Evolutionary conservation across 2,329 filamentous ascomycete genomes (phyloP), one percentile per base, ranked within the genome.

Genomic region (Hymenoscyphus infarciens): DNA sequence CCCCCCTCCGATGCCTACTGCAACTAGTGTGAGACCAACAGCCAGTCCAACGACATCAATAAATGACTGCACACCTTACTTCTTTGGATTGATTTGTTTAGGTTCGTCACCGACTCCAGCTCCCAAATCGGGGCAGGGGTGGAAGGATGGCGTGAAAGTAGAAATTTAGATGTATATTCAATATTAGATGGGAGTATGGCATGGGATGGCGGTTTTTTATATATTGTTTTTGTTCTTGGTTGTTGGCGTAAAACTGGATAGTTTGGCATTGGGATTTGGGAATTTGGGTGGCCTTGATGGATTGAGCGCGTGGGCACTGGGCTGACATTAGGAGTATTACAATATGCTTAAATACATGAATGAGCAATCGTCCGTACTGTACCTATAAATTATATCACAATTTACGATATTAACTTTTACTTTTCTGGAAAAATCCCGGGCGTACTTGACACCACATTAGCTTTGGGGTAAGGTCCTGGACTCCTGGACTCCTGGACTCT

Each of bases 51-150:
- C 8, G 19, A 25, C 45, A 22, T 22, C 45, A 11, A 22, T 25
- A 52, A 56, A 69, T 53, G 63, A 61, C 49, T 73, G 72, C 57
- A 71, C 68, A 1, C 66, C 64, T 31, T 68, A 64, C 35, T 73
- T 69, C 69, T 72, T 73, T 25, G 71, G 72, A 5, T 57, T 73
- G 11, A 64, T 72, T 11, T 73, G 71, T 53, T 64, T 67, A 27
- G 72, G 72, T 65, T 68, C 71, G 19, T 69, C 66, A 8, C 67
- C 72, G 2, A 63, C 63, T 25, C 29, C 22, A 15, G 64, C 61
- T 27, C 45, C 59, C 11, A 57, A 52, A 16, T 56, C 69, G 19
- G 19, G 25, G 13, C 19, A 22, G 45, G 45, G 19, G 13, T 38
- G 35, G 35, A 15, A 38, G 19, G 22, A 52, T 25, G 19, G 45